Base-by-base conservation (phyloP, 2,329 filamentous ascomycete genomes). In the Colletotrichum tabaci region DNA sequence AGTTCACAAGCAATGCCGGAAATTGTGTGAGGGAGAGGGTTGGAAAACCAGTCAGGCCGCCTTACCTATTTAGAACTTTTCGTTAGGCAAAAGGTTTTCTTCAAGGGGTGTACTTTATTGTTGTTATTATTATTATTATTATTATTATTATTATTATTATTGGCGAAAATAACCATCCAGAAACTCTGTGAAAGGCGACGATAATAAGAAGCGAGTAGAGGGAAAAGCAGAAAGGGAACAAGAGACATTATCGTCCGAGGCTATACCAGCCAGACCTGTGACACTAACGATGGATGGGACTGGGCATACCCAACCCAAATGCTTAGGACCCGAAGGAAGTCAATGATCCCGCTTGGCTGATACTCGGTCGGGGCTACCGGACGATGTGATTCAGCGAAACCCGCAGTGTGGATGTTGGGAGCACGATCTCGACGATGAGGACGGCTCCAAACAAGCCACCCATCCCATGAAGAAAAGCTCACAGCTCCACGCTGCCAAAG, bases 241-340 rank as follows among this genome's bases (percentile, higher is more conserved):
- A 55, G 15, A 18, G 52, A 55, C 47, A 56, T 16, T 16, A 12
- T 12, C n/a, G 26, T 26, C 13, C 6, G 18, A n/a, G 9, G 6
- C 46, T 47, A 26, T 26, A 30, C 13, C 13, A 50, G 50, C 7
- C 8, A 50, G 50, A 26, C 26, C 40, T 40, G 38, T 47, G n/a
- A 13, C 26, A 23, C 42, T 9, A 40, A 38, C 13, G 40, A 44
- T 13, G 42, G 42, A 40, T 47, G 26, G 62, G 30, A 18, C 44
- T 26, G 53, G 49, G 26, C 15, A n/a, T 62, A 35, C 38, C 46
- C 12, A 61, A 49, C 44, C 30, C 44, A 40, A 16, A 61, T 44
- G 49, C 15, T 30, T 38, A 38, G 35, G 9, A 38, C 35, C 38
- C 15, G 49, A 10, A 42, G 23, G 35, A 26, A 30, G 18, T 35